Percentiles rank a stretch among this genome's conserved stretches.
Conservation (phyloP, 2,329 filamentous ascomycete species). For the Mollisiaceae sp. region DNA sequence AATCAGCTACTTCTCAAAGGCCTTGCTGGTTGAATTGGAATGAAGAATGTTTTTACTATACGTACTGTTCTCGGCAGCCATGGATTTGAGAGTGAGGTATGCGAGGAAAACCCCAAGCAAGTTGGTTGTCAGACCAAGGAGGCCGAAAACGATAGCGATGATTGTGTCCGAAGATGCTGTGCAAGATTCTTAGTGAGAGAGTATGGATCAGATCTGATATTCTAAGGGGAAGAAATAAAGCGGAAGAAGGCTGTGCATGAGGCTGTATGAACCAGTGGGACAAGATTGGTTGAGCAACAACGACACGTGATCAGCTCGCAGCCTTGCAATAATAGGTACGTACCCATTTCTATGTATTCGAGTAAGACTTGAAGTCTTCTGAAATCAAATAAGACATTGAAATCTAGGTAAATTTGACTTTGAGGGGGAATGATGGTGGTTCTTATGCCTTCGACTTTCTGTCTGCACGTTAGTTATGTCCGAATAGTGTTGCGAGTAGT, state of each 20-base stretch:
- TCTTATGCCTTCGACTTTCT: too few species aligned
- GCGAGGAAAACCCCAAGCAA: neutral
- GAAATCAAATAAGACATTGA: too few species aligned
- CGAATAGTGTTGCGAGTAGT: too few species aligned
- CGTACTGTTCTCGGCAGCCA: neutral
- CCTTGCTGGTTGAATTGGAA: neutral
- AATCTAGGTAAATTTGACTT: too few species aligned
- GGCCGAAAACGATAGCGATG: slow-evolving; percentile 12
- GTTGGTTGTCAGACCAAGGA: slow-evolving; percentile 1
- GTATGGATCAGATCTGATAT: neutral
- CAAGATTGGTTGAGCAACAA: neutral
- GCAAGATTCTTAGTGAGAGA: neutral
- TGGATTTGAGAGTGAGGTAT: slow-evolving; percentile 12
- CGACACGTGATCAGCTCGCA: too few species aligned
- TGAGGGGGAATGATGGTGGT: too few species aligned
- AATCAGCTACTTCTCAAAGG: neutral
- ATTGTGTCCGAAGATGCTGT: slow-evolving; percentile 12
- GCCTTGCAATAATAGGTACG: too few species aligned
- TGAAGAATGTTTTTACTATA: neutral
- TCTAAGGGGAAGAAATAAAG: neutral
- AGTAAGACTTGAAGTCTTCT: too few species aligned
- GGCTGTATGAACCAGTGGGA: neutral
- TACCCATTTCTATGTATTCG: too few species aligned
- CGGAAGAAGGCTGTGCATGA: neutral
- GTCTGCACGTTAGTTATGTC: too few species aligned